Base-by-base conservation (phyloP, 352 stramenopile genomes). In the Globisporangium alternatum region DNA sequence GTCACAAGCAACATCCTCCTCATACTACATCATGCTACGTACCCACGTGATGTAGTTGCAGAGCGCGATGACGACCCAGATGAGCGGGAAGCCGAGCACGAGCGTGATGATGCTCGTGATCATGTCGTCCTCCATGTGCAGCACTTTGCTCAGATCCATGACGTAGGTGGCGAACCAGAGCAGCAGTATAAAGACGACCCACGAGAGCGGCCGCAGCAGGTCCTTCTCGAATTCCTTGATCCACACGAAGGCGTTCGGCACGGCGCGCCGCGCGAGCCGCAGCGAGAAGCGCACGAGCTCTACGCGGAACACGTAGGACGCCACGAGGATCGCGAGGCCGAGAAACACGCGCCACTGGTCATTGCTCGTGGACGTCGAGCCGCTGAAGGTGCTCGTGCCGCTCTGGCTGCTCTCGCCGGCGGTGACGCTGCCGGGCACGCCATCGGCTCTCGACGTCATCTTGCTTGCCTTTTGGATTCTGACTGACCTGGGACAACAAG, bases 221-320 rank as follows among this genome's bases (percentile, higher is more conserved):
- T 78, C 88, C 60, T 93, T 93, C 64, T 95, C 86, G 62, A 95
- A 93, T 74, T 95, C 81, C 41, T 86, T 82, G 53, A 95, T 76
- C 80, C 80, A 93, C n/a, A 82, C 75, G 54, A 86, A 76, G 31
- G 84, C 69, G 44, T 72, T 71, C 2, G 84, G 82, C 21, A 89
- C 35, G 22, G 81, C 76, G 19, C 86, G 84, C n/a, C 82, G 76
- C 64, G 69, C 71, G 8, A 95, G 69, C 15, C 77, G 78, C 53
- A 95, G 71, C 45, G 78, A 84, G 66, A 93, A 90, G 28, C 81
- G 84, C 45, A 95, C 81, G 31, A 90, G 63, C 70, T 92, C 84
- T 35, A 91, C 72, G 58, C 86, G 86, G 47, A 95, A 81, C 21
- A 95, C 37, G 56, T 88, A 93, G 48, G 84, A 77, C 19, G 64